Evolutionary conservation across 2,329 filamentous ascomycete species (phyloP), one percentile per base, ranked within the genome.

Genomic region (Xylariomycetidae sp.): DNA sequence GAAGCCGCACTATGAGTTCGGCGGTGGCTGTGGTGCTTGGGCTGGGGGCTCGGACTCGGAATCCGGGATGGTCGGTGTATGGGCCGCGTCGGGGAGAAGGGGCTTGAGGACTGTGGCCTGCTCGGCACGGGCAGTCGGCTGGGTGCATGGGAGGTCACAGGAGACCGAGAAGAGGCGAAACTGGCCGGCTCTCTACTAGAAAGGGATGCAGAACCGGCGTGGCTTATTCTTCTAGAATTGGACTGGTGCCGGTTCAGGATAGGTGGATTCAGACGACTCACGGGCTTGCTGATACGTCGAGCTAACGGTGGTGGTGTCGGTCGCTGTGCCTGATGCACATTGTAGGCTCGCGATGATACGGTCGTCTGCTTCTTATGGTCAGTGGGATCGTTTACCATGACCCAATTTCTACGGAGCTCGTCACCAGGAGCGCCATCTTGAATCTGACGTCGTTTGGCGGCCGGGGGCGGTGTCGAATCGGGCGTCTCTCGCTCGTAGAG

Each of bases 401-500:
- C 80, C 84, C 84, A 88, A 59, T 80, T 85, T 35, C 70, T 73
- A 18, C 74, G 67, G 5, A 85, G 63, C 27, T 82, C 76, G 41
- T 77, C 71, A 16, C 62, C 56, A 4, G 46, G 34, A 20, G 67
- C 63, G 13, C 66, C 62, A 2, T 64, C 54, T 33, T 64, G 60
- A n/a, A 72, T 66, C 39, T 78, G 74, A 27, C 74, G 63, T 26
- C 74, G 63, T 51, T 78, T 79, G 2, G 67, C 60, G 2, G 70
- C 63, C 4, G 67, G 69, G 3, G 64, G 61, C 3, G 68, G 64
- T 7, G 68, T 70, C 2, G 65, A 54, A 13, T 63, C 62, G 4
- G 60, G 57, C 14, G 51, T 58, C 30, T 45, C 53, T 11, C 37
- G 45, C 12, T 59, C 53, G 42, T 54, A 53, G 20, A 39, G 49